These are phyloP conservation scores for Blepharisma undulans DNA, from an alignment of 169 alveolate species.

Conservation along the genomic window DNA sequence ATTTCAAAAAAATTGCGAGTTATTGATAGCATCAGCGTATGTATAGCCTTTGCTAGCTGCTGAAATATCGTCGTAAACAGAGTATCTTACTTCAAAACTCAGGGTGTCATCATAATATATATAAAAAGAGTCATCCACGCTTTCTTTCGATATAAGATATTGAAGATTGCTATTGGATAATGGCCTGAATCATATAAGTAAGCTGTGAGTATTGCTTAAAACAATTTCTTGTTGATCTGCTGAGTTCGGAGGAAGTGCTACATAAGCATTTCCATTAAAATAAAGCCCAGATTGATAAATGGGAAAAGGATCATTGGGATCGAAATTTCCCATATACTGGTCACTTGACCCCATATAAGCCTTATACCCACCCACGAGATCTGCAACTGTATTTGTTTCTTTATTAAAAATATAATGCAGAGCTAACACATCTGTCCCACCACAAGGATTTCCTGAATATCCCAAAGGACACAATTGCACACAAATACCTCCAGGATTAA, in stretches of 20 bases:
- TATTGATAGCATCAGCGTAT: background rate
- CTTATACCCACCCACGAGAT: background rate
- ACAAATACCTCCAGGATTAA: background rate
- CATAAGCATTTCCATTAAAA: background rate
- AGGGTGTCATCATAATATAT: background rate
- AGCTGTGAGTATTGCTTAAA: background rate
- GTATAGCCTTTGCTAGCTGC: background rate
- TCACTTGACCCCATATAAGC: constrained; percentile 23
- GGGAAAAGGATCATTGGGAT: constrained; percentile 13
- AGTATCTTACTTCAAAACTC: background rate
- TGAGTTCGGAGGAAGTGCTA: constrained; percentile 6
- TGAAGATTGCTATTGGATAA: background rate
- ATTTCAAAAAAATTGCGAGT: background rate
- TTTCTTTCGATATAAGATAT: background rate
- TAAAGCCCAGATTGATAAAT: background rate
- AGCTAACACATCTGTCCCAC: background rate
- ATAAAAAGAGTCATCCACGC: background rate
- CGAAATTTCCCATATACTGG: background rate
- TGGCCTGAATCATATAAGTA: background rate
- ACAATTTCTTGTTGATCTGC: background rate
- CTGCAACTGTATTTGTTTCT: background rate
- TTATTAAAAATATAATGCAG: background rate
- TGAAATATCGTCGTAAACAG: background rate
- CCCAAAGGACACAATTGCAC: background rate
- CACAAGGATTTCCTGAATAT: background rate